Evolutionary conservation across 768 basidiomycete species (phyloP).

Genomic region (Cystobasidium tubakii): DNA sequence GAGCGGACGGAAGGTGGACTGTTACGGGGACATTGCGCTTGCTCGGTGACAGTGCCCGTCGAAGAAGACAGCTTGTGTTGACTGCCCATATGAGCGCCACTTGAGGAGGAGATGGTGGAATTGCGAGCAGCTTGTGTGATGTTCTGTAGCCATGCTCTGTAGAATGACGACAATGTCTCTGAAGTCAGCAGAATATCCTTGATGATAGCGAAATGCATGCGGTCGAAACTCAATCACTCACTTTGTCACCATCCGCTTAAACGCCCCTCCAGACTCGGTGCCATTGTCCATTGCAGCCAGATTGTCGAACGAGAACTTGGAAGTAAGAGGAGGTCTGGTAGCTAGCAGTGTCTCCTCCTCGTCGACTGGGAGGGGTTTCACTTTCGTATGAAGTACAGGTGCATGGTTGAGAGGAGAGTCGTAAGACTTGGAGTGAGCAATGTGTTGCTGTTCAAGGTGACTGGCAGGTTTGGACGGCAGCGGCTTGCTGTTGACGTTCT

Average conservation of each 20-base stretch:
- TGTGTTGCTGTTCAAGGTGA: neutral
- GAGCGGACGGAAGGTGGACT: neutral
- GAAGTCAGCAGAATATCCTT: no score
- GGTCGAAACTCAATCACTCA: neutral
- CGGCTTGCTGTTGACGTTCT: neutral
- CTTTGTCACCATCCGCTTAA: slow-evolving; percentile 14
- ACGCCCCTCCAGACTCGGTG: neutral
- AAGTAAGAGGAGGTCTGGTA: neutral
- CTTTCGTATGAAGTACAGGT: neutral
- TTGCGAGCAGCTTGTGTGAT: slow-evolving; percentile 13
- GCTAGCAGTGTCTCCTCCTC: neutral
- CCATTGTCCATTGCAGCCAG: neutral
- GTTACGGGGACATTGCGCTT: neutral
- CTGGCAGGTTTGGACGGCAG: neutral
- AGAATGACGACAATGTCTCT: neutral
- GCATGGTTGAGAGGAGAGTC: neutral
- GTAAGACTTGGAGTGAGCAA: neutral
- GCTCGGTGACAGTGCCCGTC: no score
- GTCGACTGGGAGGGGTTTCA: neutral
- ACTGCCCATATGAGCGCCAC: neutral
- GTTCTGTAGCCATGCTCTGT: slow-evolving; percentile 15
- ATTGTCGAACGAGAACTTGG: slow-evolving; percentile 9
- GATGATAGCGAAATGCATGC: no score
- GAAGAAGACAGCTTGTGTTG: no score
- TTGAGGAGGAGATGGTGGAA: neutral